Evolutionary conservation across 306 rosid genomes (phyloP).

Genomic region (Astragalus glycyphyllos): DNA sequence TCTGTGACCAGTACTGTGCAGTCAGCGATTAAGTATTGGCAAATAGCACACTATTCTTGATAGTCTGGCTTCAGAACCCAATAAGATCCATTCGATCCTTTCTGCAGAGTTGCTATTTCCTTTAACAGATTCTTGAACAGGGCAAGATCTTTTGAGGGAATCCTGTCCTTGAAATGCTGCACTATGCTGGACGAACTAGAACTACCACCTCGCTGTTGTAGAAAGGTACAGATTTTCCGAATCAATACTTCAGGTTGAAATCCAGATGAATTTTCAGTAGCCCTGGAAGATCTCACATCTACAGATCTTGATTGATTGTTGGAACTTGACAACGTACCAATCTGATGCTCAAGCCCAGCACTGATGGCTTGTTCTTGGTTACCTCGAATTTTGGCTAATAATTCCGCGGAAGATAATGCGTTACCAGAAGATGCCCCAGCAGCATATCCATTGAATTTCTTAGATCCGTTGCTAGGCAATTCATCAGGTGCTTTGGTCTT

Average conservation of each 20-base stretch:
- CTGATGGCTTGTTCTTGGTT: constrained; percentile 75
- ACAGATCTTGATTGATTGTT: constrained; percentile 51
- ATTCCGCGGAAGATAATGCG: constrained; percentile 83
- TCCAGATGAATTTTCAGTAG: constrained; percentile 54
- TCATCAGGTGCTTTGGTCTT: constrained; percentile 55
- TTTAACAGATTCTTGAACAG: constrained; percentile 90
- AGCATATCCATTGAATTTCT: constrained; percentile 55
- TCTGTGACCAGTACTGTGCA: constrained; percentile 11
- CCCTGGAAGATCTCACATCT: constrained; percentile 56
- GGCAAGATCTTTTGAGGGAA: constrained; percentile 81
- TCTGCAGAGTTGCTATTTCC: constrained; percentile 83
- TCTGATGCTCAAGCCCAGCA: constrained; percentile 76
- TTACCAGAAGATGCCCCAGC: constrained; percentile 88
- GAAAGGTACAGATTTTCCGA: constrained; percentile 79
- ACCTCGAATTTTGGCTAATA: constrained; percentile 70
- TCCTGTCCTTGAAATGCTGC: constrained; percentile 78
- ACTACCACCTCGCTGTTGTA: constrained; percentile 80
- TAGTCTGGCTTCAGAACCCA: constrained; percentile 91
- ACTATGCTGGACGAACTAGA: constrained; percentile 74
- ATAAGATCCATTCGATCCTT: constrained; percentile 63
- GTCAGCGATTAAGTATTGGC: constrained; percentile 12
- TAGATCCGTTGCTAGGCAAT: constrained; percentile 51
- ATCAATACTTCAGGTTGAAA: constrained; percentile 84
- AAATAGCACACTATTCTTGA: constrained; percentile 47
- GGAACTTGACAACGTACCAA: constrained; percentile 47